Evolutionary conservation across 2,329 filamentous ascomycete species (phyloP), one percentile per base, ranked within the genome.

Genomic region (Aureobasidium sp.): DNA sequence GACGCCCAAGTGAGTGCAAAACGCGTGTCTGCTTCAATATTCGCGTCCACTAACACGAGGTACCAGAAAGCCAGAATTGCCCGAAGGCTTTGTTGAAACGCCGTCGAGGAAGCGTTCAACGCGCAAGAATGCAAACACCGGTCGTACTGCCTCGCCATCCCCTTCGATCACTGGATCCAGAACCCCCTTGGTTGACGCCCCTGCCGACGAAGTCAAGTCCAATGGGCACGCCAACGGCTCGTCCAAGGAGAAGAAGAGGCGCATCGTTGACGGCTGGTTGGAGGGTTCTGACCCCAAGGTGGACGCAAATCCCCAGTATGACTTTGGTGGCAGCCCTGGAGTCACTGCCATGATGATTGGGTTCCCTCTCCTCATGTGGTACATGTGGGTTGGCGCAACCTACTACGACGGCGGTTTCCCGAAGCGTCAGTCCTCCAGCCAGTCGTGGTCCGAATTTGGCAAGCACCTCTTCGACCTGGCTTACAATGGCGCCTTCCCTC

Each of bases 381-480:
- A 96, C 74, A 95, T 98, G 90, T 97, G 90, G 90, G 84, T 95
- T 69, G 93, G 93, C 47, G 87, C 91, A 29, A 90, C 85, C 45
- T 95, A 91, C 73, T 98, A 96, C 72, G 76, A 89, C 66, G 91
- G 91, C 61, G 83, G 86, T 58, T 76, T 94, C 48, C 93, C 93
- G 14, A 63, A 64, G 62, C 44, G 53, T 27, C n/a, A 37, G 27
- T 86, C 82, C 1, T 72, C 73, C 2, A 67, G 79, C 38, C 86
- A 79, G 37, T 83, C 77, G 61, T 80, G 81, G 66, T 60, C 65
- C 11, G 83, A 91, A 16, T 97, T 96, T 67, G 76, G 79, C 52
- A 70, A 75, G 55, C 84, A 95, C 60, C 70, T 97, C 67, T 78
- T 73, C 59, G 65, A 83, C 57, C 75, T 95, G 57, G 82, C 88